Evolutionary conservation across 805 yeast species (phyloP).

Genomic region (Candida easanensis): DNA sequence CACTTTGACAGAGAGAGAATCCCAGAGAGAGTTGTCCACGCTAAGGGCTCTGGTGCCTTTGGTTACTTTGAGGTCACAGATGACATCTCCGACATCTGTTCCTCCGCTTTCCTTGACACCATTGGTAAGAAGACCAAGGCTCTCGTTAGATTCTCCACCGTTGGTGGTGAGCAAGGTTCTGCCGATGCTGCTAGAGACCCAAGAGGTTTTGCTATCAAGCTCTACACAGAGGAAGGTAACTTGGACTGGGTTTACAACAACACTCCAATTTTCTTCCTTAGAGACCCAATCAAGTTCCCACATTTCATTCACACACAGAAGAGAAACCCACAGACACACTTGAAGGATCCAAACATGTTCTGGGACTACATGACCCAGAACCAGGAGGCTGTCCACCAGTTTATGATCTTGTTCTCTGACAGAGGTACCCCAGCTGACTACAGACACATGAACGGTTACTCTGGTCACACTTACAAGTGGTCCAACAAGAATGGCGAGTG

Average conservation of each 20-base stretch:
- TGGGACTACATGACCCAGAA: slow-evolving; percentile 75
- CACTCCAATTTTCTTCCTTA: slow-evolving; percentile 80
- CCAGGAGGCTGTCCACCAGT: slow-evolving; percentile 75
- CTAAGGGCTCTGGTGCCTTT: slow-evolving; percentile 90
- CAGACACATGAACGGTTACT: slow-evolving; percentile 81
- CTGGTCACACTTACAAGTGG: slow-evolving; percentile 86
- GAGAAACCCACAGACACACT: slow-evolving; percentile 78
- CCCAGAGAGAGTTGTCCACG: slow-evolving; percentile 92
- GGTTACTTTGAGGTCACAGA: slow-evolving; percentile 87
- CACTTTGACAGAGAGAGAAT: slow-evolving; percentile 89
- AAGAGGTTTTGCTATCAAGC: slow-evolving; percentile 78
- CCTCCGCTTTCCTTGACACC: slow-evolving; percentile 64
- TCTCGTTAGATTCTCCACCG: slow-evolving; percentile 77
- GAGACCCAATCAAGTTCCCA: slow-evolving; percentile 86
- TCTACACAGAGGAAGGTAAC: slow-evolving; percentile 82
- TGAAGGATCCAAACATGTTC: slow-evolving; percentile 73
- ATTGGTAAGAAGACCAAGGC: slow-evolving; percentile 80
- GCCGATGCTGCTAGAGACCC: slow-evolving; percentile 87
- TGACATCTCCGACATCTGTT: slow-evolving; percentile 70
- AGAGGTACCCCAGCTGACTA: slow-evolving; percentile 78
- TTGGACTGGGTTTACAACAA: slow-evolving; percentile 83
- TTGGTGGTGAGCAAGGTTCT: slow-evolving; percentile 81
- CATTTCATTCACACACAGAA: slow-evolving; percentile 87
- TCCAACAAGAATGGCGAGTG: slow-evolving; percentile 71
- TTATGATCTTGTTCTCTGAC: slow-evolving; percentile 69